Percentiles rank a stretch among this genome's conserved stretches.
Conservation (phyloP, 2,329 filamentous ascomycete species). For the Cordyceps sp. region DNA sequence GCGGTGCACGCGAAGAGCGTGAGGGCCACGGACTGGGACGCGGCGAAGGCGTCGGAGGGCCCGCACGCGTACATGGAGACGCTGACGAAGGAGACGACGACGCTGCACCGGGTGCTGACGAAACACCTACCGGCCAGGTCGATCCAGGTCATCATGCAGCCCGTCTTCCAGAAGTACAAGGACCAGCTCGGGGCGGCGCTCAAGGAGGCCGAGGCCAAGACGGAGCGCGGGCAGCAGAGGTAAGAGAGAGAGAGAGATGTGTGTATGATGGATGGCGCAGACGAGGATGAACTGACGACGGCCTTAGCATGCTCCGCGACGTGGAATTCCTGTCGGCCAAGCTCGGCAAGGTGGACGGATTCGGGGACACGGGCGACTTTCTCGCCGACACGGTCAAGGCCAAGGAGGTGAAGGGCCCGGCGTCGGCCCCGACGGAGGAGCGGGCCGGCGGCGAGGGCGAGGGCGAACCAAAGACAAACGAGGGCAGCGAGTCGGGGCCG, state of each 20-base stretch:
- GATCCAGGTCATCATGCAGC: constrained; percentile 68
- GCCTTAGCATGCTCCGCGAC: constrained; percentile 54
- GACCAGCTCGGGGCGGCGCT: constrained; percentile 63
- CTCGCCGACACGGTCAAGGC: constrained; percentile 47
- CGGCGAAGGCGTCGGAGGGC: constrained; percentile 14
- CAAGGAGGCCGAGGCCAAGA: constrained; percentile 45
- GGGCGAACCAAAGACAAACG: too few species aligned
- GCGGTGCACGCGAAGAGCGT: constrained; percentile 58
- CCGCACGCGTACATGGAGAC: constrained; percentile 72
- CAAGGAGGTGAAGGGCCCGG: constrained; percentile 28
- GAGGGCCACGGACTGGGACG: constrained; percentile 60
- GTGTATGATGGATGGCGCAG: too few species aligned
- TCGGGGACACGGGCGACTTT: constrained; percentile 54
- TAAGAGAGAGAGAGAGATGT: too few species aligned
- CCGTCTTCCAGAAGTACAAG: constrained; percentile 69
- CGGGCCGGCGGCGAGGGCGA: too few species aligned
- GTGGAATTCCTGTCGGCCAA: constrained; percentile 55
- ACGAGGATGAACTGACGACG: too few species aligned
- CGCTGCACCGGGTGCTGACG: constrained; percentile 65
- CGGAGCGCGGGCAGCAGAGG: constrained; percentile 53
- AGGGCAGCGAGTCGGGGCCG: constrained; percentile 2
- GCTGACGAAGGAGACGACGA: constrained; percentile 70
- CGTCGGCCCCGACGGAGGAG: constrained; percentile 4
- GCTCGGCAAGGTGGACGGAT: constrained; percentile 64
- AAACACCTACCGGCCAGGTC: constrained; percentile 67